Evolutionary conservation across 176 grass and related monocot genomes (phyloP), one percentile per base, ranked within the genome.

Genomic region (Chloris gayana): DNA sequence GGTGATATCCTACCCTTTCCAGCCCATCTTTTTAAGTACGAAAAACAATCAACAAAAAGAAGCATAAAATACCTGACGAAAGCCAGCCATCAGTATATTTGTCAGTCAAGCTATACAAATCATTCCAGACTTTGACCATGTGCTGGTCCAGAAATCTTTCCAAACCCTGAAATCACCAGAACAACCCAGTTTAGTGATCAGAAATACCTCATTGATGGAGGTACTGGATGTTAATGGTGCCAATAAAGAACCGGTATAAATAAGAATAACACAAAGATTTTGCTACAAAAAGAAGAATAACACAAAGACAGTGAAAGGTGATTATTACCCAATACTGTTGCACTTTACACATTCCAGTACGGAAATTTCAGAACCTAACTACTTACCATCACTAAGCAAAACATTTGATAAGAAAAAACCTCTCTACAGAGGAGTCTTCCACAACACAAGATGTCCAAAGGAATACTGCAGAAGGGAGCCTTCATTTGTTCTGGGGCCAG

Each of bases 71-170:
- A 95, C 95, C 95, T 67, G 92, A 90, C 53, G 90, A 94, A 91
- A 98, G 92, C 95, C 95, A 98, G 22, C 81, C 86, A 69, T 98
- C 88, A 57, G 90, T 91, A 76, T 89, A 94, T 75, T 70, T 83
- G 53, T 98, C 95, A n/a, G 95, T 95, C 27, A 79, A 79, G 83
- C 44, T 87, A 62, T 98, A 98, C 42, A 94, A 73, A 87, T 98
- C 95, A 69, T 89, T 91, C 88, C 95, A 98, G 68, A 85, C 64
- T 92, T 93, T 91, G 31, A 93, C 32, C 78, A 91, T 91, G 70
- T 86, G 83, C 73, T 92, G 69, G 62, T 98, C 95, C 29, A 98
- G 86, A 67, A 95, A 61, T 60, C 95, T 91, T 61, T 91, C 83
- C 90, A 98, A 82, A 71, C 95, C 95, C 95, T 98, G 81, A n/a